Conservation (phyloP, 2,329 filamentous ascomycete genomes). For the Clarireedia monteithiana region DNA sequence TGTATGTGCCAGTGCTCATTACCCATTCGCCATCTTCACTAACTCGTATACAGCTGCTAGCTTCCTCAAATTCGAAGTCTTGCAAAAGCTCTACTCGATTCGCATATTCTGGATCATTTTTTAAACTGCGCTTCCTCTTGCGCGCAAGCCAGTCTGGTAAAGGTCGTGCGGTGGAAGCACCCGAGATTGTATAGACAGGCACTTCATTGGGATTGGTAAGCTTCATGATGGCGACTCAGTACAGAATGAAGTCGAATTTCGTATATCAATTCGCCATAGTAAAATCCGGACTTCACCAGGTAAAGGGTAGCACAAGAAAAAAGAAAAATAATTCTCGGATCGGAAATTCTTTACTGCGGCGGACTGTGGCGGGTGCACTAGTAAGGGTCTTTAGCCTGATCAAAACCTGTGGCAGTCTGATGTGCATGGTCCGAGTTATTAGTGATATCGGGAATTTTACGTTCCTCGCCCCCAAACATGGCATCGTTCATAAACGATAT, state of each 20-base stretch:
- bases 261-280: neutral
- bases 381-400: too few relatives aligned
- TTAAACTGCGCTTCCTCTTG: conserved; percentile 82
- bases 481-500: neutral
- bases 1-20: conserved; percentile 81
- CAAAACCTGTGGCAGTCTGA: too few relatives aligned
- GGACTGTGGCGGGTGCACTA: neutral
- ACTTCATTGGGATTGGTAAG: conserved; percentile 75
- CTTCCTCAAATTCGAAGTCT: conserved; percentile 96
- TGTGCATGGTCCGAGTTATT: neutral
- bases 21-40: conserved; percentile 97
- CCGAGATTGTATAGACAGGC: conserved; percentile 91
- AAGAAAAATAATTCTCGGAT: neutral
- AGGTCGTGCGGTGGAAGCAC: conserved; percentile 76
- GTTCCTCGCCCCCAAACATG: neutral
- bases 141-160: conserved; percentile 93
- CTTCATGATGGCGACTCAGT: conserved; percentile 50
- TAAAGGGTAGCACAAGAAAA: neutral
- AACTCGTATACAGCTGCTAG: conserved; percentile 79
- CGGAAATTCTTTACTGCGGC: neutral
- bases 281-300: neutral
- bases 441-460: neutral
- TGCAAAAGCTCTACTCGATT: conserved; percentile 92
- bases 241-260: neutral
- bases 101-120: conserved; percentile 86